Percentiles rank a stretch among this genome's conserved stretches.
These are phyloP conservation scores for Ustilago bromivora DNA, from an alignment of 1,284 basidiomycete genomes.

Conservation along the genomic window DNA sequence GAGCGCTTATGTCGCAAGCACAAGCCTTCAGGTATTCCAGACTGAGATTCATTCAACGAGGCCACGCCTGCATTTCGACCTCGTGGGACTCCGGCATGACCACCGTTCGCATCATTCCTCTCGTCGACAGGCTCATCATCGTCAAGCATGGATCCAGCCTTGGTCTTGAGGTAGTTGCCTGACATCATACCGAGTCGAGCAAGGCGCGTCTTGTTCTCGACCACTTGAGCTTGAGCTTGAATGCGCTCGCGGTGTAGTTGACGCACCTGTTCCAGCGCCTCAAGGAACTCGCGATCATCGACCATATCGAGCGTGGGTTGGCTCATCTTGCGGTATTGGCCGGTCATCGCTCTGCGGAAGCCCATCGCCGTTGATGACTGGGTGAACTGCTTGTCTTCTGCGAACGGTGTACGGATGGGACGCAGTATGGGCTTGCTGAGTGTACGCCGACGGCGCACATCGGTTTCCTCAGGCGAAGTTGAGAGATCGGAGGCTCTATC, in stretches of 20 bases:
- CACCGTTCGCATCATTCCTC: not conserved
- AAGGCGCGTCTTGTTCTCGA: constrained; percentile 35
- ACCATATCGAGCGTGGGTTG: constrained; percentile 63
- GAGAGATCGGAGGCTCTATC: not conserved
- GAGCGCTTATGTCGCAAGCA: constrained; percentile 31
- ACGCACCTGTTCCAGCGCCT: constrained; percentile 61
- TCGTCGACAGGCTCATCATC: constrained; percentile 3
- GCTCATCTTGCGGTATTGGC: constrained; percentile 52
- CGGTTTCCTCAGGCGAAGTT: not conserved
- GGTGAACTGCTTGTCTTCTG: constrained; percentile 1
- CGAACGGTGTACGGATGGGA: constrained; percentile 31
- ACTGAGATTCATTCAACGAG: not conserved
- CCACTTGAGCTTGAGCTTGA: constrained; percentile 34
- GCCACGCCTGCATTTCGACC: not conserved
- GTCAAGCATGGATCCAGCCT: constrained; percentile 27
- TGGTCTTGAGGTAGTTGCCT: constrained; percentile 32
- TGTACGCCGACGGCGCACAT: constrained; percentile 21
- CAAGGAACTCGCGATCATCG: constrained; percentile 62
- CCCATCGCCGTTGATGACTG: constrained; percentile 41
- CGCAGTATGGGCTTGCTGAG: constrained; percentile 32
- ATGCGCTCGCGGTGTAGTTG: constrained; percentile 54
- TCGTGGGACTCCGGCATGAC: not conserved
- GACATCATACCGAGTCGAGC: constrained; percentile 41
- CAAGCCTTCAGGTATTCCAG: not conserved
- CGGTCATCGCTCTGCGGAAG: constrained; percentile 27